Conservation (phyloP, 2,329 filamentous ascomycete genomes). For the Epichloe baconii region DNA sequence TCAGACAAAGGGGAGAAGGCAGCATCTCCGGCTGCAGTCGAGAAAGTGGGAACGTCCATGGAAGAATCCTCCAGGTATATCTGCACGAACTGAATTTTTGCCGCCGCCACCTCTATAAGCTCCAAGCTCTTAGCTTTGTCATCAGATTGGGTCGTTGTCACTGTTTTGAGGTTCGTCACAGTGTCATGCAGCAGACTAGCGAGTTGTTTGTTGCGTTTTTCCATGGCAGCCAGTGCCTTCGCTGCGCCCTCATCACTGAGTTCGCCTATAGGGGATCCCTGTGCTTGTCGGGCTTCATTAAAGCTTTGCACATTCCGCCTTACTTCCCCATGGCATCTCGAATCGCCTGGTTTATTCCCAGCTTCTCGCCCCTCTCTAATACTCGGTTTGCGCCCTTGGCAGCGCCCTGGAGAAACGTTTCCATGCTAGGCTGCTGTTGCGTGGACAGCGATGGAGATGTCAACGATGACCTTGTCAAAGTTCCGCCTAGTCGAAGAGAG, state of each 20-base stretch:
- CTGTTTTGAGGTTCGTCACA: conserved; percentile 46
- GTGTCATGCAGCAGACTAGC: conserved; percentile 56
- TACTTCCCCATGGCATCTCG: conserved; percentile 74
- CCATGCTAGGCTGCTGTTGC: conserved; percentile 48
- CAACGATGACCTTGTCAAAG: conserved; percentile 31
- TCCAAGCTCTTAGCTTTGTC: conserved; percentile 38
- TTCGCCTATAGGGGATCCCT: conserved; percentile 23
- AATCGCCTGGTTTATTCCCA: conserved; percentile 69
- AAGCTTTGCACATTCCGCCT: conserved; percentile 60
- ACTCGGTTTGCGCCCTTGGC: conserved; percentile 66
- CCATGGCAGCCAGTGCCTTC: conserved; percentile 36
- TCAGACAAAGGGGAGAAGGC: neutral
- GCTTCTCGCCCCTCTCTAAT: conserved; percentile 58
- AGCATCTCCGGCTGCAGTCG: neutral
- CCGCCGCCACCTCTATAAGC: conserved; percentile 43
- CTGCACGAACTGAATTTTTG: conserved; percentile 53
- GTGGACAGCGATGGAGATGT: conserved; percentile 35
- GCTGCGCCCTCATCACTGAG: conserved; percentile 22
- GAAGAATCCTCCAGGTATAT: conserved; percentile 46
- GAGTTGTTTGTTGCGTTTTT: conserved; percentile 52
- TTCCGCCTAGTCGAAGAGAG: conserved; percentile 27
- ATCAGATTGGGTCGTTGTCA: conserved; percentile 37
- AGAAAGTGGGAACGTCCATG: conserved; percentile 29
- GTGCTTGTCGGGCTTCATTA: conserved; percentile 39
- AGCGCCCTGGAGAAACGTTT: conserved; percentile 62